Conservation (phyloP, 768 basidiomycete genomes). For the Kwoniella heveanensis region DNA sequence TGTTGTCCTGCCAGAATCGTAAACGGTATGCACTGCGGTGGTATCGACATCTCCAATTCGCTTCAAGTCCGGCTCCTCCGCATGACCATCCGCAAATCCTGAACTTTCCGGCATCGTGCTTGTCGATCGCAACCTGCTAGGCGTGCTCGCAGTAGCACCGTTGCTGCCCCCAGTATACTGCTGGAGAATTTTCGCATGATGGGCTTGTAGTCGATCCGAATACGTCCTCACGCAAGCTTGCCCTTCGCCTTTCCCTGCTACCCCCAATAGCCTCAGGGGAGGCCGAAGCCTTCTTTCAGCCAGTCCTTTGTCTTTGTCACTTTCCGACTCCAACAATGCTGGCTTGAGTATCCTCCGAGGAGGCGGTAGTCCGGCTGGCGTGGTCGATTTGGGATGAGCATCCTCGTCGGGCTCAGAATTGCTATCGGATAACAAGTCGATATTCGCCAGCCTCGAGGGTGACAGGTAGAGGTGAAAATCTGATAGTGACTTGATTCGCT, state of each 20-base stretch:
- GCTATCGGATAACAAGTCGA: constrained; percentile 46
- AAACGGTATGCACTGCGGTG: not conserved
- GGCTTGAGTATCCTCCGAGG: constrained; percentile 24
- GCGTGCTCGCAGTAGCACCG: not conserved
- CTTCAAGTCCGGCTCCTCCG: not conserved
- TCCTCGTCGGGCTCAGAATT: constrained; percentile 35
- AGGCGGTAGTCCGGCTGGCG: not conserved
- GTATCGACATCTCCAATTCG: not conserved
- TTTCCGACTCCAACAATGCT: constrained; percentile 14
- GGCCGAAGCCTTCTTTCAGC: constrained; percentile 26
- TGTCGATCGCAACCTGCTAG: not conserved
- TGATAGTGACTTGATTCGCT: constrained; percentile 47
- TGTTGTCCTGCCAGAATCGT: constrained; percentile 2
- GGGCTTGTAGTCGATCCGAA: constrained; percentile 43
- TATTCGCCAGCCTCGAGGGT: constrained; percentile 47
- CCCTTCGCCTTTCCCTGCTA: not conserved
- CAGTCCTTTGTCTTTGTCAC: constrained; percentile 7
- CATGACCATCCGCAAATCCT: no score
- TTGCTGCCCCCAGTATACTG: constrained; percentile 11
- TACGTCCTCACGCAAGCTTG: constrained; percentile 36
- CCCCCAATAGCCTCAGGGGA: constrained; percentile 24
- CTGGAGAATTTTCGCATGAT: constrained; percentile 44
- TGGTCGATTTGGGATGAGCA: not conserved
- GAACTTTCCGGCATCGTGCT: not conserved
- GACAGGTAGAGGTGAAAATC: constrained; percentile 55